phyloP scores from a whole-genome alignment of 495 filamentous ascomycete species.

The Neurospora sp. region DNA sequence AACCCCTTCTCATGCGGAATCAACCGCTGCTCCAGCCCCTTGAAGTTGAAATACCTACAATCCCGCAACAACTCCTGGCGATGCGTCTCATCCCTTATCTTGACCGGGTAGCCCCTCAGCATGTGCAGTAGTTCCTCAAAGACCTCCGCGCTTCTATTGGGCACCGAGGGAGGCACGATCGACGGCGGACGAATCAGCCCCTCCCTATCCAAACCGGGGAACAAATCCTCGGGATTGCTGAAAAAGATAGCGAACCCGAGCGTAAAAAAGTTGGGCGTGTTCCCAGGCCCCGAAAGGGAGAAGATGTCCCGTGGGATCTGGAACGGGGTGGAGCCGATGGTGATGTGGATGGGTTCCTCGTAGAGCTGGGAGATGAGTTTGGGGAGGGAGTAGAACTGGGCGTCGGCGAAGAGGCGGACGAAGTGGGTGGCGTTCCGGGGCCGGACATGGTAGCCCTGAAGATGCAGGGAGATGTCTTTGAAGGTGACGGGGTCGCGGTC shows the following conservation, averaged over 20 bases:
- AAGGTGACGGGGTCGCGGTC: slow-evolving; percentile 91
- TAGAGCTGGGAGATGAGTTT: slow-evolving; percentile 90
- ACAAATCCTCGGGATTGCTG: slow-evolving; percentile 64
- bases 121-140: slow-evolving; percentile 81
- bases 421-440: slow-evolving; percentile 79
- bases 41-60: slow-evolving; percentile 87
- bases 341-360: slow-evolving; percentile 83
- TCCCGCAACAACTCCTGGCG: slow-evolving; percentile 72
- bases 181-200: slow-evolving; percentile 83
- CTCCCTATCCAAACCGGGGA: slow-evolving; percentile 72
- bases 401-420: slow-evolving; percentile 87
- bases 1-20: slow-evolving; percentile 69
- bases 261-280: slow-evolving; percentile 92
- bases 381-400: slow-evolving; percentile 90
- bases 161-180: slow-evolving; percentile 72
- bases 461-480: slow-evolving; percentile 76
- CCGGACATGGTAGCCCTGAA: slow-evolving; percentile 85
- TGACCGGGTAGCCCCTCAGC: slow-evolving; percentile 76
- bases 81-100: slow-evolving; percentile 68
- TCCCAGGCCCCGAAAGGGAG: slow-evolving; percentile 53
- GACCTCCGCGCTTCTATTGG: slow-evolving; percentile 65
- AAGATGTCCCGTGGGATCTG: slow-evolving; percentile 87
- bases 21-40: slow-evolving; percentile 79
- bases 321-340: slow-evolving; percentile 77
- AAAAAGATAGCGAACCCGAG: slow-evolving; percentile 90